Base-by-base conservation (phyloP, 208 protist species). In the Trypanosoma theileri region DNA sequence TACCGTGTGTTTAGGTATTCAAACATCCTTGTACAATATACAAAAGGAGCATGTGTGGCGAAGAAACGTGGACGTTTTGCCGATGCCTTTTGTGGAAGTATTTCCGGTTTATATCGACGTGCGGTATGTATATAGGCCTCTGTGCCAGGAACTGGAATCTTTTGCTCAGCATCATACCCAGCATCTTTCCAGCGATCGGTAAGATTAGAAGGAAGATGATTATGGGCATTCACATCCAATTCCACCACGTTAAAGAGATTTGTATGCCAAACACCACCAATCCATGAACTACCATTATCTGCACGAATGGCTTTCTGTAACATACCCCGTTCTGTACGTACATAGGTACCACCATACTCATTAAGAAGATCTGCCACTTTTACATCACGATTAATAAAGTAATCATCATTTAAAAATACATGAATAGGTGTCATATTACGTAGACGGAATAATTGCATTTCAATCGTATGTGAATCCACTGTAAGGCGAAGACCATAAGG, bases 401-500 rank as follows among this genome's bases (percentile, higher is more conserved):
- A 91, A 75, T 91, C 85, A 66, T 91, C 85, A 74, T 91, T 91
- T 60, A 87, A 77, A 74, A 84, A 84, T 53, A 91, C 63, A 65
- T 86, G 82, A 69, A 88, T 71, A 22, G 75, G 26, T 0, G 85
- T 86, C 9, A 71, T 60, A 76, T 84, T 81, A 57, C 58, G 69
- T 63, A 91, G 61, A 42, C 80, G 76, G 72, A 79, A 88, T 40
- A 91, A 78, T 59, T 86, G 71, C 71, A 79, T 66, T 75, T 91
- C 85, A 54, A 91, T 81, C 11, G 48, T 46, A 70, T 88, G 62
- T 17, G 81, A 79, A 70, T 91, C 64, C n/a, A 77, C 41, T 19
- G 85, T 88, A 46, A 88, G 70, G 16, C 79, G 81, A 62, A 77
- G 59, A 16, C 75, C 79, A 69, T 84, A 77, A n/a, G 81, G 81